Conservation (phyloP, 352 stramenopile genomes). For the Plasmopara muralis region DNA sequence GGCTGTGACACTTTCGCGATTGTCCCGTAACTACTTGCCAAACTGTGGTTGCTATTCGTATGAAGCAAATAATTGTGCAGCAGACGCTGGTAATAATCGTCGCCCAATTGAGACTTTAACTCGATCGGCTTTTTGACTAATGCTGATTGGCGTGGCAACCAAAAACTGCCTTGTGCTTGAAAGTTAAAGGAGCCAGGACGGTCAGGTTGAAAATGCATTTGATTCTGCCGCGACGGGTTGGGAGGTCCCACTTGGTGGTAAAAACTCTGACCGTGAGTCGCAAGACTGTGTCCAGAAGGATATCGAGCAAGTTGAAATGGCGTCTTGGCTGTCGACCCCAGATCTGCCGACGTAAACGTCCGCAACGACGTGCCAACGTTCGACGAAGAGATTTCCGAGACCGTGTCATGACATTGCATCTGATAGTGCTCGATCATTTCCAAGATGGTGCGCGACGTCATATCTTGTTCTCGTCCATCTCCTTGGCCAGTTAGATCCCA, state of each 20-base stretch:
- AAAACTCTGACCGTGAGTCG: conserved; percentile 28
- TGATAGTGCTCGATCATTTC: conserved; percentile 63
- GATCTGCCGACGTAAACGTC: conserved; percentile 43
- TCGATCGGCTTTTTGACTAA: conserved; percentile 22
- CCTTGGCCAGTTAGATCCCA: conserved; percentile 11
- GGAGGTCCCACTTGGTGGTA: conserved; percentile 12
- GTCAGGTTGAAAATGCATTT: conserved; percentile 2
- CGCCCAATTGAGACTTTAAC: conserved; percentile 23
- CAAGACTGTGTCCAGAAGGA: conserved; percentile 23
- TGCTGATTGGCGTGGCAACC: conserved; percentile 18
- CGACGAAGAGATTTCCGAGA: conserved; percentile 36
- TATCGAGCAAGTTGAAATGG: conserved; percentile 24
- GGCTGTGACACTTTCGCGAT: conserved; percentile 10
- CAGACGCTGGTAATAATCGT: conserved; percentile 67
- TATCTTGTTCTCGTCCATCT: conserved; percentile 1
- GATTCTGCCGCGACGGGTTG: conserved; percentile 5
- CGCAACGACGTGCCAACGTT: conserved; percentile 35
- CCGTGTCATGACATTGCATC: conserved; percentile 13
- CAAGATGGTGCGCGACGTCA: conserved; percentile 5
- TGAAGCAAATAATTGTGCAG: conserved; percentile 56
- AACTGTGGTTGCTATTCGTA: conserved; percentile 42
- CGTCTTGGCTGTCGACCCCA: conserved; percentile 23
- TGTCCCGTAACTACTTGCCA: conserved; percentile 28
- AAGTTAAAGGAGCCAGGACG: conserved; percentile 12
- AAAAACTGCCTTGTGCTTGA: conserved; percentile 26